phyloP scores from a whole-genome alignment of 805 yeast species.

The Candida tallmaniae region DNA sequence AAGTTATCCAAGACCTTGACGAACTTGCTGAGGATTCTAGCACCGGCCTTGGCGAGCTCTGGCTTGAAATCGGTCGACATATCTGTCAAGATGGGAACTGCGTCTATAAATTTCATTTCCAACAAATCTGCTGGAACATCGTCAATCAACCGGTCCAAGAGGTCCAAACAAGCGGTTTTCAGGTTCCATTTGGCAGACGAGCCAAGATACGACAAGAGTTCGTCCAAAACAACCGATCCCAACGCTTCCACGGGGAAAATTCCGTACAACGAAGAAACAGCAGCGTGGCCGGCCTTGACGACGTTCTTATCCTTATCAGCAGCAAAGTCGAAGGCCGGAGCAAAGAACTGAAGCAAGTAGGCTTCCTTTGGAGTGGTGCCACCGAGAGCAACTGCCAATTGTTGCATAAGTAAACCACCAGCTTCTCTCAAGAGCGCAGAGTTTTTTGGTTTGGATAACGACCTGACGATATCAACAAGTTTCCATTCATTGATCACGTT shows the following conservation, averaged over 20 bases:
- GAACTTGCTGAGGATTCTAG: conserved; percentile 61
- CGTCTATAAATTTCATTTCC: conserved; percentile 71
- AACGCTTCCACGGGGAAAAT: conserved; percentile 74
- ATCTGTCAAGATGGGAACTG: conserved; percentile 83
- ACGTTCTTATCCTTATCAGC: conserved; percentile 88
- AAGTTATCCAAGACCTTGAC: conserved; percentile 86
- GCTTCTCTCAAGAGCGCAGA: conserved; percentile 74
- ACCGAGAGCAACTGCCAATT: conserved; percentile 53
- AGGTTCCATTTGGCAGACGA: conserved; percentile 93
- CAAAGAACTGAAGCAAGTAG: conserved; percentile 59
- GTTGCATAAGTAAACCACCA: conserved; percentile 59
- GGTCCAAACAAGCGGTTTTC: conserved; percentile 72
- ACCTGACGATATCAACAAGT: conserved; percentile 54
- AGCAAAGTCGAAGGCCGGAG: conserved; percentile 61
- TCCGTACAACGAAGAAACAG: conserved; percentile 66
- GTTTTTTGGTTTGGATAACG: conserved; percentile 70
- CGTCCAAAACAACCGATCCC: conserved; percentile 63
- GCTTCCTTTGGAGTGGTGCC: conserved; percentile 74
- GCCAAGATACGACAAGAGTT: conserved; percentile 56
- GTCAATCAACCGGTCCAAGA: conserved; percentile 68
- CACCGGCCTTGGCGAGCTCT: conserved; percentile 84
- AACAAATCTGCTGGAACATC: conserved; percentile 82
- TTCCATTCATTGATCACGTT: conserved; percentile 59
- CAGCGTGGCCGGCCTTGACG: conserved; percentile 78
- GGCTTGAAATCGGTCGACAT: conserved; percentile 95